These are phyloP conservation scores for Fusarium camptoceras DNA, from an alignment of 2,329 filamentous ascomycete genomes.

Conservation along the genomic window DNA sequence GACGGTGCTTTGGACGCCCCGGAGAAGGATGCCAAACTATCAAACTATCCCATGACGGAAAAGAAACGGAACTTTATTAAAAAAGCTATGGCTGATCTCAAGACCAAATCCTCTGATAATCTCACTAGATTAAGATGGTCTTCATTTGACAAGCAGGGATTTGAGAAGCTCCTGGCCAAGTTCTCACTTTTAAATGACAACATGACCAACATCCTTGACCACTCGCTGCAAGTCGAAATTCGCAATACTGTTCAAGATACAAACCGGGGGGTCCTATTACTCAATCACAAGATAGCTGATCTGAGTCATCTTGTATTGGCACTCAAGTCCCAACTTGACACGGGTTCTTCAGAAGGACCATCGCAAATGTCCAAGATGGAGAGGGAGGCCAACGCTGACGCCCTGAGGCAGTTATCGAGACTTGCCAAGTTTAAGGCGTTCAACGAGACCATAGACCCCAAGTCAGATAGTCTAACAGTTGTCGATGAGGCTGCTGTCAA, in stretches of 20 bases:
- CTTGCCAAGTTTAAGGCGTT: constrained; percentile 65
- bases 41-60: constrained; percentile 58
- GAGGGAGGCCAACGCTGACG: constrained; percentile 55
- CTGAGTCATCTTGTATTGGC: constrained; percentile 60
- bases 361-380: constrained; percentile 52
- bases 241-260: constrained; percentile 61
- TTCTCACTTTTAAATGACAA: constrained; percentile 61
- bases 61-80: constrained; percentile 58
- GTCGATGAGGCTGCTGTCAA: constrained; percentile 54
- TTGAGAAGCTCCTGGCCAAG: constrained; percentile 57
- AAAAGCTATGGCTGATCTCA: constrained; percentile 56
- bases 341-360: constrained; percentile 34
- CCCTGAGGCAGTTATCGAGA: constrained; percentile 56
- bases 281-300: constrained; percentile 60
- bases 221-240: constrained; percentile 60
- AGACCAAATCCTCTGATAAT: constrained; percentile 52
- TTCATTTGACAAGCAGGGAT: constrained; percentile 59
- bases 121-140: constrained; percentile 57
- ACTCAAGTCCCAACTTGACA: constrained; percentile 58
- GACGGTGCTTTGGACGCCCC: constrained; percentile 53
- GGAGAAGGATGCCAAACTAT: constrained; percentile 58
- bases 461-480: constrained; percentile 44
- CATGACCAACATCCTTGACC: constrained; percentile 62
- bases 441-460: constrained; percentile 59
- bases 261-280: constrained; percentile 59